A percentile compares a stretch with the other conserved stretches of the same genome.
phyloP scores from a whole-genome alignment of 2,329 filamentous ascomycete genomes.

The Monilinia fructicola region DNA sequence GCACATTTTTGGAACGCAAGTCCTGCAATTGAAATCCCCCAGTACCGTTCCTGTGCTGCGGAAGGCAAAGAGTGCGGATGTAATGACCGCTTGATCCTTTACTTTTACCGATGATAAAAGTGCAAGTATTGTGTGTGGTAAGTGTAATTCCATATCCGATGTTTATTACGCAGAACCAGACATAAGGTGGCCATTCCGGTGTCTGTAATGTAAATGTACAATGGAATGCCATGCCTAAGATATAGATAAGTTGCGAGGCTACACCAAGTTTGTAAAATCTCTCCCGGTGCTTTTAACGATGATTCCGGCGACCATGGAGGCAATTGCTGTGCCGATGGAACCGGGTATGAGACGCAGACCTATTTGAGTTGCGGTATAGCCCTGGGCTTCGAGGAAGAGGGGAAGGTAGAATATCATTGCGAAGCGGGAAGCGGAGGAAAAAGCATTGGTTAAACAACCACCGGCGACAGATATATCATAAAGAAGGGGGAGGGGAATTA shows the following conservation, averaged over 20 bases:
- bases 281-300: conserved; percentile 67
- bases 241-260: conserved; percentile 42
- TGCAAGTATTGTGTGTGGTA: conserved; percentile 67
- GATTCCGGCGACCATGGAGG: conserved; percentile 60
- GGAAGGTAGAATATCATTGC: conserved; percentile 69
- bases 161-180: conserved; percentile 52
- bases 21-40: conserved; percentile 50
- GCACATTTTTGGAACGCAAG: conserved; percentile 27
- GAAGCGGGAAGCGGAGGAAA: conserved; percentile 58
- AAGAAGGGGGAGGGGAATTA: conserved; percentile 61
- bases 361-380: conserved; percentile 59
- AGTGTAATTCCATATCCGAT: conserved; percentile 62
- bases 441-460: conserved; percentile 70
- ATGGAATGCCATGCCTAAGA: conserved; percentile 52
- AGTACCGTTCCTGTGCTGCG: conserved; percentile 69
- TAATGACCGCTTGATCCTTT: conserved; percentile 69
- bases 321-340: conserved; percentile 59
- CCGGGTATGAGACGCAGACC: conserved; percentile 66
- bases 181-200: conserved; percentile 50
- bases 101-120: conserved; percentile 65
- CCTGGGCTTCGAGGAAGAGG: conserved; percentile 70
- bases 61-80: conserved; percentile 77
- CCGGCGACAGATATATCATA: conserved; percentile 64
- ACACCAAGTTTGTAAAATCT: conserved; percentile 68
- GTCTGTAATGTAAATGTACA: conserved; percentile 55